Percentiles rank a stretch among this genome's conserved stretches.
Evolutionary conservation across 768 basidiomycete genomes (phyloP).

Genomic region (Mycena alexandri): DNA sequence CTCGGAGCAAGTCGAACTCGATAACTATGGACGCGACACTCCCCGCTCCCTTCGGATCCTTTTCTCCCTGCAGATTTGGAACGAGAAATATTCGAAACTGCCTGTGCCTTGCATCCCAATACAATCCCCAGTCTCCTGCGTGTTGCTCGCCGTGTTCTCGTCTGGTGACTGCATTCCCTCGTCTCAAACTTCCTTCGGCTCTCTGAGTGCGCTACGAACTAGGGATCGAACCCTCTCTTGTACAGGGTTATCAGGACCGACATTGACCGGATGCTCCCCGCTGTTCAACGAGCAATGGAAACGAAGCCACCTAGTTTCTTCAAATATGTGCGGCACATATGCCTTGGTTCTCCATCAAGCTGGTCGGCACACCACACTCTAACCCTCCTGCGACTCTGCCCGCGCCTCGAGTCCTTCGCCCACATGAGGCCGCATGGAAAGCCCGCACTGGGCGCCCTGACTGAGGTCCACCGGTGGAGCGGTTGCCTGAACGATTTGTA

Average conservation of each 20-base stretch:
- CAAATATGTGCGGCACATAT: conserved; percentile 16
- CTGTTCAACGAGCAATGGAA: conserved; percentile 5
- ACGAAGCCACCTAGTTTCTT: conserved; percentile 28
- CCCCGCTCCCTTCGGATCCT: neutral
- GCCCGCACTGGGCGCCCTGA: neutral
- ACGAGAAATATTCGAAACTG: conserved; percentile 16
- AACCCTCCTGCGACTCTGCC: conserved; percentile 18
- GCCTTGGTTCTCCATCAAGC: neutral
- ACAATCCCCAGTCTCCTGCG: neutral
- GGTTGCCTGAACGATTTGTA: conserved; percentile 16
- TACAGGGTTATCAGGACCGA: conserved; percentile 19
- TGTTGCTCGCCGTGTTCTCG: conserved; percentile 13
- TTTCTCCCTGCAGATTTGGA: conserved; percentile 6
- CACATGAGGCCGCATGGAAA: neutral
- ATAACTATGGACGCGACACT: too few relatives aligned
- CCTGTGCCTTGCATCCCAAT: neutral
- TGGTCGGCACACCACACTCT: conserved; percentile 3
- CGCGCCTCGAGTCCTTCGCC: conserved; percentile 7
- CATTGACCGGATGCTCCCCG: neutral
- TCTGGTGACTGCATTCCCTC: neutral
- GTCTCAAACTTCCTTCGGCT: neutral
- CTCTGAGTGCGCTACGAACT: neutral
- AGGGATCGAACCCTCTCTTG: conserved; percentile 33
- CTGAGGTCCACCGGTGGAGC: conserved; percentile 15
- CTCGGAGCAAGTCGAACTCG: too few relatives aligned